Percentiles rank a stretch among this genome's conserved stretches.
phyloP scores from a whole-genome alignment of 1,139 yeast genomes.

The Diutina catenulata region DNA sequence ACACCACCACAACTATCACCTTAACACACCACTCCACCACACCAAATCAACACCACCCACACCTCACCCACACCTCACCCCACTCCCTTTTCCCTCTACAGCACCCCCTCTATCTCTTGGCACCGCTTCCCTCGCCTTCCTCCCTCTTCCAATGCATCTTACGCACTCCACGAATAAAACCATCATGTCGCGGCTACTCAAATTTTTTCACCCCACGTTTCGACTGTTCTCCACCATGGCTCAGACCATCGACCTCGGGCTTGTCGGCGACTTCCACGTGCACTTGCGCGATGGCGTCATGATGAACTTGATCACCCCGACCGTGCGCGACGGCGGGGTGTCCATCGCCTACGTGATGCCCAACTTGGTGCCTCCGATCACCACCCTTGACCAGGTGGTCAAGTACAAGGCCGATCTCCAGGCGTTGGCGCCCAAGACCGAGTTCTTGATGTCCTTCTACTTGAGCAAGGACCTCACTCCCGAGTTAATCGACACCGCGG shows the following conservation, averaged over 20 bases:
- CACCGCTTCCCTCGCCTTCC: too few relatives aligned
- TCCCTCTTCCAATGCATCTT: too few relatives aligned
- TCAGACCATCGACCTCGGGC: slow-evolving; percentile 55
- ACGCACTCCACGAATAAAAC: too few relatives aligned
- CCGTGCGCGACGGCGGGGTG: slow-evolving; percentile 81
- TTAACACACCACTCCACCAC: too few relatives aligned
- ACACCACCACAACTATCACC: too few relatives aligned
- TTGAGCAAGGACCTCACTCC: slow-evolving; percentile 73
- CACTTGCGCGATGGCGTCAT: slow-evolving; percentile 88
- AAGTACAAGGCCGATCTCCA: slow-evolving; percentile 58
- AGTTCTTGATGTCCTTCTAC: slow-evolving; percentile 85
- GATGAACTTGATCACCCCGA: slow-evolving; percentile 88
- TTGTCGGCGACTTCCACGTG: slow-evolving; percentile 93
- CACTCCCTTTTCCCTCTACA: too few relatives aligned
- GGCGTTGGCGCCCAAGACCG: slow-evolving; percentile 67
- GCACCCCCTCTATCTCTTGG: too few relatives aligned
- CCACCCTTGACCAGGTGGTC: slow-evolving; percentile 63
- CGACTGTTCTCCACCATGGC: slow-evolving; percentile 7
- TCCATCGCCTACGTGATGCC: slow-evolving; percentile 95
- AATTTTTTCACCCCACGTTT: too few relatives aligned
- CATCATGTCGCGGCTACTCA: too few relatives aligned
- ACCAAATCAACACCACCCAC: too few relatives aligned
- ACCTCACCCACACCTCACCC: too few relatives aligned
- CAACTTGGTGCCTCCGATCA: slow-evolving; percentile 83
- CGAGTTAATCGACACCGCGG: slow-evolving; percentile 70